A percentile compares a stretch with the other conserved stretches of the same genome.
phyloP scores from a whole-genome alignment of 495 filamentous ascomycete genomes.

The Lophiotrema nucula region DNA sequence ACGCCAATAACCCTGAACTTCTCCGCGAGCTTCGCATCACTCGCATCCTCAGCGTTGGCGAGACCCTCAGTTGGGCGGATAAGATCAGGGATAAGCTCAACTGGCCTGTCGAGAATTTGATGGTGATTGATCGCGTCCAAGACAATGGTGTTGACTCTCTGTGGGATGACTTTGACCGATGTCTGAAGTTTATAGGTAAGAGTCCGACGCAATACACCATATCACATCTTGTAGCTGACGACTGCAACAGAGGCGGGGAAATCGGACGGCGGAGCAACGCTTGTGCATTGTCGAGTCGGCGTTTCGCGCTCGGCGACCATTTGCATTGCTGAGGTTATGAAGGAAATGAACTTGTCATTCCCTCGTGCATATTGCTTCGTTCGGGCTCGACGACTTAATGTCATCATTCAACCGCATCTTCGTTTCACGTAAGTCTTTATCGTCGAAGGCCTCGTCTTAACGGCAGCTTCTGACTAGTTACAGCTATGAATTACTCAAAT shows the following conservation, averaged over 20 bases:
- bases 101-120: conserved; percentile 72
- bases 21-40: conserved; percentile 76
- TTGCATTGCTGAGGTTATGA: conserved; percentile 98
- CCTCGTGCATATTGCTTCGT: conserved; percentile 97
- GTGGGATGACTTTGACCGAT: conserved; percentile 81
- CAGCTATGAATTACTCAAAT: conserved; percentile 77
- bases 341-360: conserved; percentile 72
- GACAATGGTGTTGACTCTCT: conserved; percentile 95
- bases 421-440: conserved; percentile 62
- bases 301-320: conserved; percentile 95
- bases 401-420: conserved; percentile 70
- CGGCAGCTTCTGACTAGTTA: conserved; percentile 1
- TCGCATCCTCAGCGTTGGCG: conserved; percentile 91
- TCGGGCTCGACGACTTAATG: conserved; percentile 79
- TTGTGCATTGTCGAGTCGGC: conserved; percentile 95
- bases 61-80: conserved; percentile 76
- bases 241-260: conserved; percentile 50
- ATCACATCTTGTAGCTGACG: not conserved
- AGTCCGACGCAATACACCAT: too few relatives aligned
- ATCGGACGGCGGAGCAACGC: conserved; percentile 71
- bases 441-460: not conserved
- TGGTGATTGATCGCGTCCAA: conserved; percentile 80
- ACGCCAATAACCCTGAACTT: conserved; percentile 89
- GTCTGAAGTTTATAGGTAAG: conserved; percentile 89
- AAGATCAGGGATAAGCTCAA: conserved; percentile 54